Base-by-base conservation (phyloP, 495 filamentous ascomycete species). In the Glonium stellatum region DNA sequence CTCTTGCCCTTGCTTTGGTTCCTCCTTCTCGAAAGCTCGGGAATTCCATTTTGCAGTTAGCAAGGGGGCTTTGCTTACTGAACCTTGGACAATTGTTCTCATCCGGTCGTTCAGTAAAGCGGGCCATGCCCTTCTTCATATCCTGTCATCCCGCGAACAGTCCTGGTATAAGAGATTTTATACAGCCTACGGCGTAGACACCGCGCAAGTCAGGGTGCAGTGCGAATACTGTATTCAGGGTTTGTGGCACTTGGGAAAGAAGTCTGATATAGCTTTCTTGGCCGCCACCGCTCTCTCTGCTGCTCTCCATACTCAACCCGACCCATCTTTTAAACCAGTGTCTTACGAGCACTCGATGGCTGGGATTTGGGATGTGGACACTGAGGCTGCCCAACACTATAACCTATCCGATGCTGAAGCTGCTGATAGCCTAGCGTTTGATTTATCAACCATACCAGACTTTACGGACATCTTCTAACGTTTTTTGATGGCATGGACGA, bases 11-110 rank as follows among this genome's bases (percentile, higher is more conserved):
- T 66, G 60, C 0, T 39, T 67, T 15, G 55, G 60, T 21, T 21
- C 49, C 0, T 60, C 65, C 15, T 65, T 66, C 41, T 25, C 59
- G 15, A 50, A 44, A 8, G 58, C 46, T 9, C n/a, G 49, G 22
- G 68, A 65, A 10, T 74, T 69, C 49, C 72, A 74, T 46, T 65
- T 74, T 48, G 73, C 70, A 5, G 72, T 70, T 35, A 70, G 70
- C 48, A 59, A 75, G 57, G 73, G 70, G 5, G 75, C 76, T 1
- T 65, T 77, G 23, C 59, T 80, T 9, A 74, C 71, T 1, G 77
- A 80, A 54, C 77, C 77, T 0, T 80, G 76, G 74, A 79, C 76
- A 3, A 66, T 69, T 4, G 69, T 79, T 15, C 62, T 80, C 13
- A 71, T 78, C 15, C 72, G 76, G 31, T 70, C 70, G 5, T 77